Evolutionary conservation across 129 eudicot genomes (phyloP).

Genomic region (Centrapalus pauciflorus): DNA sequence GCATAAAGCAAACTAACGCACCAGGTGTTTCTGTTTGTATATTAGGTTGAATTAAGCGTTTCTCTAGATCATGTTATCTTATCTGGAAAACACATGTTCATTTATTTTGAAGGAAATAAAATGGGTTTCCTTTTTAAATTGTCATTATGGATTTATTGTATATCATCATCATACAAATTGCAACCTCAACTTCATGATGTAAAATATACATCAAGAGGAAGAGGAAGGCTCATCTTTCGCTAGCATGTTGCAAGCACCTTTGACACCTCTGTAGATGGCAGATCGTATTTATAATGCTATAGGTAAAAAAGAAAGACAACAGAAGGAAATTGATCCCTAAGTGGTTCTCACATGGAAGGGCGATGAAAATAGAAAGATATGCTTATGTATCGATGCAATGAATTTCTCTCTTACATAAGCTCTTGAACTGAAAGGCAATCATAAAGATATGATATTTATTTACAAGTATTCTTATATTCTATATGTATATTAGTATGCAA

Average conservation of each 20-base stretch:
- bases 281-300: not conserved
- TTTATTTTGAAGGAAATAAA: not conserved
- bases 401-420: constrained; percentile 1
- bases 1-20: too few relatives aligned
- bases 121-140: not conserved
- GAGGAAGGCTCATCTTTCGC: not conserved
- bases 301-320: not conserved
- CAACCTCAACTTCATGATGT: not conserved
- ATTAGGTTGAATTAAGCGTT: not conserved
- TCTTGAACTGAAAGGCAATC: not conserved
- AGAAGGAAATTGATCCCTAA: constrained; percentile 3
- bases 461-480: not conserved
- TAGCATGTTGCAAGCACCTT: not conserved
- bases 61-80: not conserved
- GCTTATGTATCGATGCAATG: not conserved
- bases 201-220: not conserved
- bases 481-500: not conserved
- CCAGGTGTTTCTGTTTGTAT: not conserved
- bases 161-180: not conserved
- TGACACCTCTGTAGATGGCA: not conserved
- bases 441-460: not conserved
- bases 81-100: too few relatives aligned
- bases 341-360: constrained; percentile 6
- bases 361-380: not conserved
- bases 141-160: not conserved